Conservation (phyloP, 805 yeast genomes). For the Schwanniomyces pseudopolymorphus region DNA sequence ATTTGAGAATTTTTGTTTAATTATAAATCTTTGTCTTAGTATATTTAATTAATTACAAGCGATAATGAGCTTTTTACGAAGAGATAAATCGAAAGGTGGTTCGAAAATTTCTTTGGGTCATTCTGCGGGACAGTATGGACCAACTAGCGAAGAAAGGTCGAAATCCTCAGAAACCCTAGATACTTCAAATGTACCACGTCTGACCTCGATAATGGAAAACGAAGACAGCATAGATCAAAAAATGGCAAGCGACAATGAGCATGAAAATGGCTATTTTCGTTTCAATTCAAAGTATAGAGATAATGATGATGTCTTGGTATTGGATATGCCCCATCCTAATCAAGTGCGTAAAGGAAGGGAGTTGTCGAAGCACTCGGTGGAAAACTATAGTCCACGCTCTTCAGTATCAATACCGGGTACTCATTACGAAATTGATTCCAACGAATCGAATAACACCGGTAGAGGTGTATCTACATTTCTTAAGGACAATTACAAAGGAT, state of each 20-base stretch:
- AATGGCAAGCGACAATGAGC: neutral
- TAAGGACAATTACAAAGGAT: conserved; percentile 36
- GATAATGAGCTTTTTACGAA: conserved; percentile 16
- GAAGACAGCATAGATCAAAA: neutral
- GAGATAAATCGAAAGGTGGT: conserved; percentile 13
- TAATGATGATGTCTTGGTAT: neutral
- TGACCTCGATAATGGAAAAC: neutral
- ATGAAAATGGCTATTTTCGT: conserved; percentile 2
- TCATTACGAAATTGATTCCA: neutral
- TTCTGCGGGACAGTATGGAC: conserved; percentile 4
- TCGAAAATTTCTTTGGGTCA: neutral
- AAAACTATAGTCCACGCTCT: conserved; percentile 19
- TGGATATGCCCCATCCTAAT: neutral
- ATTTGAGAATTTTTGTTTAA: neutral
- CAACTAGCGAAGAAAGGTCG: neutral
- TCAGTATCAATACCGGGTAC: conserved; percentile 12
- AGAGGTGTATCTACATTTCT: neutral
- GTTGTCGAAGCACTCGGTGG: neutral
- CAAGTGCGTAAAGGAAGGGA: neutral
- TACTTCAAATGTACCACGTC: neutral
- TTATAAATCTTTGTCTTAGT: neutral
- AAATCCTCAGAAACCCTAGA: neutral
- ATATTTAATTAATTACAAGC: neutral
- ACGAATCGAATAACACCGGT: neutral
- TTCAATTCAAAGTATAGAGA: conserved; percentile 2